A percentile compares a stretch with the other conserved stretches of the same genome.
Evolutionary conservation across 345 rosid species (phyloP).

Genomic region (Murraya paniculata): DNA sequence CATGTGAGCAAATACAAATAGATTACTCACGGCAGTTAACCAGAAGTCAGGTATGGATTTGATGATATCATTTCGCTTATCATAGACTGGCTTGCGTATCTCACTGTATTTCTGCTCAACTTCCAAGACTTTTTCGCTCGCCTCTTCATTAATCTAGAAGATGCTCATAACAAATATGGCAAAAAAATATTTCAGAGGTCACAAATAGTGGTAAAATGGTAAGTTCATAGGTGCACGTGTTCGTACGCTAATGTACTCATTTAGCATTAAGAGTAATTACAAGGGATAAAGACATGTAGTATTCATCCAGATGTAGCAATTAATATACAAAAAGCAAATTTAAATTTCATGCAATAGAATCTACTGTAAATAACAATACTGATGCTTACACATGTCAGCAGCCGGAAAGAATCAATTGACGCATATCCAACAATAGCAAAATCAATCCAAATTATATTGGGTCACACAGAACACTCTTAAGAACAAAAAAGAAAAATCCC

Average conservation of each 20-base stretch:
- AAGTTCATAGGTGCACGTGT: background rate
- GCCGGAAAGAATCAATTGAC: background rate
- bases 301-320: background rate
- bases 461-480: background rate
- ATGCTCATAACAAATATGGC: background rate
- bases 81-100: constrained; percentile 83
- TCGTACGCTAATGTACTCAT: background rate
- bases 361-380: background rate
- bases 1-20: constrained; percentile 1
- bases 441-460: background rate
- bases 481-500: background rate
- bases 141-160: constrained; percentile 84
- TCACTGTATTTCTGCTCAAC: constrained; percentile 87
- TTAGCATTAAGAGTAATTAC: background rate
- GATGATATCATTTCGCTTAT: constrained; percentile 71
- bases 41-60: constrained; percentile 86
- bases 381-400: background rate
- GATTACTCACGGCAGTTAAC: constrained; percentile 78
- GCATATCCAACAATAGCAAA: background rate
- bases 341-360: background rate
- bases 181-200: background rate
- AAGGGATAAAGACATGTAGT: background rate
- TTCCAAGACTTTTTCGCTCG: constrained; percentile 85
- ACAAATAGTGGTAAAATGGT: background rate
- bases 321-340: background rate